These are phyloP conservation scores for Xylariaceae sp. DNA, from an alignment of 2,329 filamentous ascomycete species.

Conservation along the genomic window DNA sequence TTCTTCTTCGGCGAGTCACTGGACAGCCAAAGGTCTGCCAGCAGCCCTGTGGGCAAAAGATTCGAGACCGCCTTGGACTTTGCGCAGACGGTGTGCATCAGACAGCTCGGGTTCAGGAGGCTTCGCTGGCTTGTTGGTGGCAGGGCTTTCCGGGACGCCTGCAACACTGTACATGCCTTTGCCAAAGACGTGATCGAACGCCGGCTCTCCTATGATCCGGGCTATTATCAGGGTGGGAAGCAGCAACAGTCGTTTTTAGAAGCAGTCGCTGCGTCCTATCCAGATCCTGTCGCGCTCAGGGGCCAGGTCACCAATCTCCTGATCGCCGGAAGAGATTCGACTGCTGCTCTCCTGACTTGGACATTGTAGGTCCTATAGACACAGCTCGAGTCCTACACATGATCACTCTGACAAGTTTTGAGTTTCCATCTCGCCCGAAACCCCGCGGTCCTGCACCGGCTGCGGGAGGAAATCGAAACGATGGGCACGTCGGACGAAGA, in stretches of 20 bases:
- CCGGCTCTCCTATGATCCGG: too few relatives aligned
- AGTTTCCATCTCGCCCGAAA: conserved; percentile 12
- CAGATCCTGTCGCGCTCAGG: conserved; percentile 7
- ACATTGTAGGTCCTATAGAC: conserved; percentile 12
- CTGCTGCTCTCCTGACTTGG: conserved; percentile 14
- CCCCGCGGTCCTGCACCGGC: conserved; percentile 8
- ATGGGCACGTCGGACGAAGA: conserved; percentile 6
- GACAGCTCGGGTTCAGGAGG: conserved; percentile 8
- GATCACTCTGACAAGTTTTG: too few relatives aligned
- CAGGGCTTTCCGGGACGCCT: conserved; percentile 8
- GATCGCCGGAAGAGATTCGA: conserved; percentile 15
- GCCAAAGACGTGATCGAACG: conserved; percentile 11
- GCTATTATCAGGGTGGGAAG: too few relatives aligned
- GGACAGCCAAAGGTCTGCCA: conserved; percentile 7
- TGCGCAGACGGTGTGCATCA: conserved; percentile 9
- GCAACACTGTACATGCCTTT: conserved; percentile 9
- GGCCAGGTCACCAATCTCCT: conserved; percentile 16
- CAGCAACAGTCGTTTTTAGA: conserved; percentile 13
- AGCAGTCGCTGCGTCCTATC: conserved; percentile 8
- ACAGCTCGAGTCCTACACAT: too few relatives aligned
- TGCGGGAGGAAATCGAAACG: conserved; percentile 8
- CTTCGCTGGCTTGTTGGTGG: conserved; percentile 11
- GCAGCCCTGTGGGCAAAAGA: conserved; percentile 1
- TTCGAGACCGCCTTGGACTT: conserved; percentile 11
- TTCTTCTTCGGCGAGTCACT: conserved; percentile 17